phyloP scores from a whole-genome alignment of 1,284 basidiomycete species.

The Ceratobasidium sp. region DNA sequence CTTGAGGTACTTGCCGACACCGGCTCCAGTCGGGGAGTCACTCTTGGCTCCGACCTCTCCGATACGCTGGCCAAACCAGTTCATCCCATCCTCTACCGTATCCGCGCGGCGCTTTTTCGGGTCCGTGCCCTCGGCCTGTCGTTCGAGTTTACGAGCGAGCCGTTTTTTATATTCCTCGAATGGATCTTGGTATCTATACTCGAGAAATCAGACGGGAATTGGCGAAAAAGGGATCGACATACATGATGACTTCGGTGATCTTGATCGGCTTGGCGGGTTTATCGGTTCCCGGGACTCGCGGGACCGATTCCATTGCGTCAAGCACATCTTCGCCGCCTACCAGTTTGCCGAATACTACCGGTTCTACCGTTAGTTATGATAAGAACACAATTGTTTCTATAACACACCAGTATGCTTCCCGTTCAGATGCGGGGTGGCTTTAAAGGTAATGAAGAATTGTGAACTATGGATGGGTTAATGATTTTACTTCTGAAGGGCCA shows the following conservation, averaged over 20 bases:
- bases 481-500: background rate
- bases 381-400: too few relatives aligned
- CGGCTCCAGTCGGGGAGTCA: too few relatives aligned
- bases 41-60: constrained; percentile 23
- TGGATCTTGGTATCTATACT: constrained; percentile 69
- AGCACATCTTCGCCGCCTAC: constrained; percentile 95
- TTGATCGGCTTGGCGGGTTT: constrained; percentile 85
- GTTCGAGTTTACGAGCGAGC: constrained; percentile 78
- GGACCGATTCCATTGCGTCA: constrained; percentile 83
- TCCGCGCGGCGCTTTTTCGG: constrained; percentile 56
- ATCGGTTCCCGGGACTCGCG: constrained; percentile 86
- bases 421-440: constrained; percentile 77
- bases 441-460: constrained; percentile 93
- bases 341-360: constrained; percentile 94
- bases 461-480: constrained; percentile 64
- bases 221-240: constrained; percentile 55
- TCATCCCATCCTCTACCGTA: constrained; percentile 71
- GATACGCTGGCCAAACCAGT: constrained; percentile 74
- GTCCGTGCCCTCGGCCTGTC: constrained; percentile 60
- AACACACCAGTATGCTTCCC: constrained; percentile 55
- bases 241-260: constrained; percentile 84
- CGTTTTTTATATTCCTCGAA: constrained; percentile 86
- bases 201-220: too few relatives aligned
- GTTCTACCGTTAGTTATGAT: too few relatives aligned
- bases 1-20: constrained; percentile 76